phyloP scores from a whole-genome alignment of 1,284 basidiomycete genomes.

The Marasmius tenuissimus region DNA sequence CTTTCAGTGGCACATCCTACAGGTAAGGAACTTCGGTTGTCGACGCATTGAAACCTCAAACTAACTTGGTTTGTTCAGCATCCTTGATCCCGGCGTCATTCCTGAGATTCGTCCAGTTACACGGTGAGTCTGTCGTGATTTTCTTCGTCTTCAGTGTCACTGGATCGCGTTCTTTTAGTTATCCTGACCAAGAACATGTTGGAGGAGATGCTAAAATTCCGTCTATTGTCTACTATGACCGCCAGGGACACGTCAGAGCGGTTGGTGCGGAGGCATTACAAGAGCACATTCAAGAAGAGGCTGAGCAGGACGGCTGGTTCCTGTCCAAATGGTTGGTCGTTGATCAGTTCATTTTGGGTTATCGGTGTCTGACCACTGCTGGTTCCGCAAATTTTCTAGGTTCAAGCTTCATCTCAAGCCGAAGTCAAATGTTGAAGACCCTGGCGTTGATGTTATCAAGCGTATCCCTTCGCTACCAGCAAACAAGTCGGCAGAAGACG shows the following conservation, averaged over 20 bases:
- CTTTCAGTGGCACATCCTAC: constrained; percentile 52
- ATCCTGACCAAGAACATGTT: constrained; percentile 51
- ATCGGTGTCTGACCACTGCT: constrained; percentile 22
- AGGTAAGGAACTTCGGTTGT: constrained; percentile 14
- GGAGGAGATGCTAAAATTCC: constrained; percentile 58
- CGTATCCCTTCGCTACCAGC: constrained; percentile 35
- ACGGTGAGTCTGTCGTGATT: neutral
- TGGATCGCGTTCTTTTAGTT: constrained; percentile 29
- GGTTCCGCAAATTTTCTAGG: constrained; percentile 20
- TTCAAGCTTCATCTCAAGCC: constrained; percentile 36
- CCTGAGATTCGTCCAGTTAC: constrained; percentile 13
- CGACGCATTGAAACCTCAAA: neutral
- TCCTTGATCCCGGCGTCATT: constrained; percentile 12
- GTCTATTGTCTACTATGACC: constrained; percentile 53
- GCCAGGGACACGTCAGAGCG: constrained; percentile 38
- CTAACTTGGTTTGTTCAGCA: neutral
- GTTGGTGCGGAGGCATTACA: constrained; percentile 51
- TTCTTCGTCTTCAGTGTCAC: neutral
- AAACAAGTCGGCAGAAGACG: constrained; percentile 30
- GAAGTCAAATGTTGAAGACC: neutral
- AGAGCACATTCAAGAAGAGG: constrained; percentile 37
- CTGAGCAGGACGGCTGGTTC: constrained; percentile 38
- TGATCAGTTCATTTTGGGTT: constrained; percentile 39
- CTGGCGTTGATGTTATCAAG: neutral
- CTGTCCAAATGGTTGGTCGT: neutral